These are phyloP conservation scores for Mycena albidolilacea DNA, from an alignment of 768 basidiomycete genomes.

Conservation along the genomic window DNA sequence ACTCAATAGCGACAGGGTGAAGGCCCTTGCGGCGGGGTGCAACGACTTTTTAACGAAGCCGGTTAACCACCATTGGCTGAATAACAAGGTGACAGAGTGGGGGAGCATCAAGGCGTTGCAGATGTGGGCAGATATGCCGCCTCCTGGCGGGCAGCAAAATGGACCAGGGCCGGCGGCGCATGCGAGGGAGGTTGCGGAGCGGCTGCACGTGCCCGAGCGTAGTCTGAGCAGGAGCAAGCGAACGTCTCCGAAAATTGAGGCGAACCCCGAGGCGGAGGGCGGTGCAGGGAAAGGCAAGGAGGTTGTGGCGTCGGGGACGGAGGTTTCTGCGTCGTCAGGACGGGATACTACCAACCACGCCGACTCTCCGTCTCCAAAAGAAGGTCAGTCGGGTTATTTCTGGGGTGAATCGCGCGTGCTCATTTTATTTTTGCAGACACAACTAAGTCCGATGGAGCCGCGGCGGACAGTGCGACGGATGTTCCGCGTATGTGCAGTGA, in stretches of 20 bases:
- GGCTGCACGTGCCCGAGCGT: constrained; percentile 58
- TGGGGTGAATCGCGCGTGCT: not conserved
- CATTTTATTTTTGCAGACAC: constrained; percentile 18
- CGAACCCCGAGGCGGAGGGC: constrained; percentile 11
- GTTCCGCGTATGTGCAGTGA: constrained; percentile 24
- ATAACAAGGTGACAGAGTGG: constrained; percentile 99
- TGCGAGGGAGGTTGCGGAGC: constrained; percentile 61
- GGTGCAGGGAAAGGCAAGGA: not conserved
- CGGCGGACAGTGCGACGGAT: constrained; percentile 20
- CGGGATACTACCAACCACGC: constrained; percentile 19
- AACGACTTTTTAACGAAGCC: constrained; percentile 99
- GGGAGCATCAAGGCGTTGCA: constrained; percentile 96
- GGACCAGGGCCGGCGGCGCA: constrained; percentile 59
- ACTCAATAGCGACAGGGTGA: constrained; percentile 94
- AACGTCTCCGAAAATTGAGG: constrained; percentile 47
- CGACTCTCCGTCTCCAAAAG: constrained; percentile 32
- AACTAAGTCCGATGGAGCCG: constrained; percentile 3
- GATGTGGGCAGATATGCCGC: constrained; percentile 90
- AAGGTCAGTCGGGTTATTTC: constrained; percentile 24
- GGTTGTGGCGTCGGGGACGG: constrained; percentile 1
- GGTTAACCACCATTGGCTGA: constrained; percentile 94
- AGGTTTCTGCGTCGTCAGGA: constrained; percentile 24
- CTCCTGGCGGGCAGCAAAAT: constrained; percentile 61
- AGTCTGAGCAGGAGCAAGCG: not conserved
- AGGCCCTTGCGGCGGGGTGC: constrained; percentile 97